These are phyloP conservation scores for Vaccinium darrowii DNA, from an alignment of 148 eudicot genomes.

Conservation along the genomic window DNA sequence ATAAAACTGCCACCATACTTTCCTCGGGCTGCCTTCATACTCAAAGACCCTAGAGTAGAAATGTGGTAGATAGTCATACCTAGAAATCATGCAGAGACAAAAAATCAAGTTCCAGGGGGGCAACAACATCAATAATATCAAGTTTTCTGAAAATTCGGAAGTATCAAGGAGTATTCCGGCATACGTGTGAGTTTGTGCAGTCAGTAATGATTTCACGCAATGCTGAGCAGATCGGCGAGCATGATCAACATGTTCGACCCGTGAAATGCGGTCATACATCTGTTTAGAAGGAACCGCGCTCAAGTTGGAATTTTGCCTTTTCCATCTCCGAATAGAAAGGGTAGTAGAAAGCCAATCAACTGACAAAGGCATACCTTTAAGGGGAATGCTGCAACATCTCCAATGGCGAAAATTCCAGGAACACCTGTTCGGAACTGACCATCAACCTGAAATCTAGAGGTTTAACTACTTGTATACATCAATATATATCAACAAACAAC, in stretches of 20 bases:
- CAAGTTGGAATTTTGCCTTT: slow-evolving; percentile 1
- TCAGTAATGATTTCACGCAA: slow-evolving; percentile 72
- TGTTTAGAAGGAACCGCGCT: slow-evolving; percentile 33
- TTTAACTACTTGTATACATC: background rate
- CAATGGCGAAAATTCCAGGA: slow-evolving; percentile 93
- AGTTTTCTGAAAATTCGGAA: background rate
- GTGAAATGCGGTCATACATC: slow-evolving; percentile 80
- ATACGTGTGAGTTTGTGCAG: slow-evolving; percentile 68
- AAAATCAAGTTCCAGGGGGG: slow-evolving; percentile 12
- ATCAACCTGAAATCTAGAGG: slow-evolving; percentile 64
- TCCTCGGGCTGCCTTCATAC: slow-evolving; percentile 95
- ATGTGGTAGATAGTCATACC: slow-evolving; percentile 89
- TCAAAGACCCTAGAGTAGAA: slow-evolving; percentile 98
- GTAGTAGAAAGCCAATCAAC: background rate
- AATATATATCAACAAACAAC: background rate
- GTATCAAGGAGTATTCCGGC: slow-evolving; percentile 10
- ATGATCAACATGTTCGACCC: slow-evolving; percentile 99
- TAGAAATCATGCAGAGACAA: slow-evolving; percentile 24
- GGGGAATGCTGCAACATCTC: slow-evolving; percentile 99
- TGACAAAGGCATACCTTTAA: slow-evolving; percentile 49
- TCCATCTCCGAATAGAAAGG: background rate
- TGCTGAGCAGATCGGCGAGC: slow-evolving; percentile 96
- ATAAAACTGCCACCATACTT: slow-evolving; percentile 96
- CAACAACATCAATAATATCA: background rate
- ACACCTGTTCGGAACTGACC: slow-evolving; percentile 80